phyloP scores from a whole-genome alignment of 2,329 filamentous ascomycete species.

The Cladosporium sp. region DNA sequence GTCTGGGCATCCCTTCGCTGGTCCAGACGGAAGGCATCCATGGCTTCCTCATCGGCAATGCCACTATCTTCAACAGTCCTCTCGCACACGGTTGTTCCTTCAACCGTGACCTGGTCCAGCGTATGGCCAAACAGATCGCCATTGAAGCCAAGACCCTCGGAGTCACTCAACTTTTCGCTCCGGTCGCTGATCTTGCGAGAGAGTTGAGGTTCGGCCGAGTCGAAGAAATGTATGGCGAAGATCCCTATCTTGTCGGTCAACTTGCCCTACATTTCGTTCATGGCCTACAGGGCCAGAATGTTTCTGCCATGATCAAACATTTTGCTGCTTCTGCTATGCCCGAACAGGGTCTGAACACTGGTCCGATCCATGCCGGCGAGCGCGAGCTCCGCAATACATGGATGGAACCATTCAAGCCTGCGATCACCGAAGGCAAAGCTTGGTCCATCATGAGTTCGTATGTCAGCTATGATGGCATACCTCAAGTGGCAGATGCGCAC shows the following conservation, averaged over 20 bases:
- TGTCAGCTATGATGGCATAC: conserved; percentile 67
- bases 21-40: conserved; percentile 73
- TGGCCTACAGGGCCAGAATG: conserved; percentile 60
- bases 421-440: conserved; percentile 66
- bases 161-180: conserved; percentile 69
- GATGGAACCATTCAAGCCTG: conserved; percentile 59
- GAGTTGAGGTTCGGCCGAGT: conserved; percentile 69
- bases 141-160: conserved; percentile 64
- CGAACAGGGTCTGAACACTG: conserved; percentile 70
- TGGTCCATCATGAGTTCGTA: conserved; percentile 70
- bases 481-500: conserved; percentile 61
- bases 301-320: conserved; percentile 71
- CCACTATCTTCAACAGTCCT: conserved; percentile 75
- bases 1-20: conserved; percentile 66
- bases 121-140: conserved; percentile 54
- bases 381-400: conserved; percentile 52
- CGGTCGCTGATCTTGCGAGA: conserved; percentile 65
- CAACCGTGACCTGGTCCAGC: conserved; percentile 55
- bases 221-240: conserved; percentile 70
- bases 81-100: conserved; percentile 70
- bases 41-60: conserved; percentile 66
- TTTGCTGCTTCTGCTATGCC: conserved; percentile 66
- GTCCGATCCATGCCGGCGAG: conserved; percentile 54
- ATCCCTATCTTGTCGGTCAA: conserved; percentile 64
- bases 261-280: conserved; percentile 58